Evolutionary conservation across 768 basidiomycete species (phyloP), one percentile per base, ranked within the genome.

Genomic region (Amanita phalloides): DNA sequence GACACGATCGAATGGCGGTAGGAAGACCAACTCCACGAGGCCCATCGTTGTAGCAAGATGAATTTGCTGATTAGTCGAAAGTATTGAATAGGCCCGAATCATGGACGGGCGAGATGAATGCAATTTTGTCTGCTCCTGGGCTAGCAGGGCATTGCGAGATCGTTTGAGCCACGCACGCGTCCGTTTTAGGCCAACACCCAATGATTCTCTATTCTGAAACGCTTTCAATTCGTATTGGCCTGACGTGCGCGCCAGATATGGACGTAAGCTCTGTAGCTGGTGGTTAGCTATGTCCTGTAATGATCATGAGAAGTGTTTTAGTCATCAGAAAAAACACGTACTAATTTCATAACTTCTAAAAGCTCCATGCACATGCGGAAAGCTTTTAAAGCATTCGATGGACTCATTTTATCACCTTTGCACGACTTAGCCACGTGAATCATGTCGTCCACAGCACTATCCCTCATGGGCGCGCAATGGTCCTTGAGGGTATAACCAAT

Each of bases 381-480:
- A 6, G 90, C 88, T 52, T 71, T 75, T 44, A 90, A 79, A 7
- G 85, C 82, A 56, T 84, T 81, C 51, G 73, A 69, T 53, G 77
- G 79, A 57, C 68, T 76, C 13, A 79, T 81, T 28, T 66, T 66
- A 39, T 73, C 76, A 1, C 76, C 76, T 4, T 76, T 75, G 64
- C 81, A 78, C 26, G 73, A 65, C 52, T 74, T 72, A 2, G 89
- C 89, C 9, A 79, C 73, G 49, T 72, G 71, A 32, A 95, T 82
- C 88, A 96, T 90, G 36, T 75, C 75, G 61, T 92, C 88, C 25
- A 96, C 84, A 41, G 81, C 77, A 11, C 71, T 76, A 66, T 96
- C 93, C 33, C 93, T 74, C 83, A 95, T 93, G 11, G 93, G 93
- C 5, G 93, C 93, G 56, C 93, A 95, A 60, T 96, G 92, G 33